Evolutionary conservation across 768 basidiomycete species (phyloP).

Genomic region (Leccinum variicolor): DNA sequence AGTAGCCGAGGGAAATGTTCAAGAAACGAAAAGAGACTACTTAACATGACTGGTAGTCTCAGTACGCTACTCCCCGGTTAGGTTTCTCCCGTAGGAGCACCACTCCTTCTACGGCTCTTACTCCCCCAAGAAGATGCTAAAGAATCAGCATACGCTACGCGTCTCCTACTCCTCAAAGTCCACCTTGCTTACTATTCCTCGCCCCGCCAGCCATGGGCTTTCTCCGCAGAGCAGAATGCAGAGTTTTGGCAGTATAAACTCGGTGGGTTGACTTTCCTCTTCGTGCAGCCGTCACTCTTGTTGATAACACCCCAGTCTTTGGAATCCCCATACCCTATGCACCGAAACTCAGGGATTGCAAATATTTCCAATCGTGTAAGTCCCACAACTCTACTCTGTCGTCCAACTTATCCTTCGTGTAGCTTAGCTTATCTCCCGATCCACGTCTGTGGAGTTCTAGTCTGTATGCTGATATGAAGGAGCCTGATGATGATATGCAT

Average conservation of each 20-base stretch:
- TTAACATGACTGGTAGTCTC: no score
- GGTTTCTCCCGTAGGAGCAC: no score
- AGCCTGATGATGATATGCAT: constrained; percentile 72
- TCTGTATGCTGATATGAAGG: constrained; percentile 50
- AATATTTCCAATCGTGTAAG: constrained; percentile 46
- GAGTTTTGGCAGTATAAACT: constrained; percentile 24
- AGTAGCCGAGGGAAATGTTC: background rate
- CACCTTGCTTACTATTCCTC: constrained; percentile 9
- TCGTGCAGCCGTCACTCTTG: background rate
- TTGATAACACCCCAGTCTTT: constrained; percentile 16
- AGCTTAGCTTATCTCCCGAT: constrained; percentile 68
- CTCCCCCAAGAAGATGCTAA: constrained; percentile 12
- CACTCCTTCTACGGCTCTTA: no score
- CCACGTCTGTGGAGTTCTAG: constrained; percentile 65
- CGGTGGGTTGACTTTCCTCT: constrained; percentile 10
- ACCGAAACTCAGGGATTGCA: constrained; percentile 33
- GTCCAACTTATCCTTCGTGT: background rate
- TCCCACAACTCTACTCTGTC: background rate
- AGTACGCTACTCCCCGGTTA: no score
- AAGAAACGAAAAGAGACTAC: background rate
- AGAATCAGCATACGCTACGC: background rate
- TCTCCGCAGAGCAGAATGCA: constrained; percentile 20
- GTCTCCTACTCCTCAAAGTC: constrained; percentile 9
- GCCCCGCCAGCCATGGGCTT: constrained; percentile 5
- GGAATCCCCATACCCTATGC: constrained; percentile 40